A percentile compares a stretch with the other conserved stretches of the same genome.
Conservation (phyloP, 1,139 yeast species). For the Tardiomyces digboiensis region DNA sequence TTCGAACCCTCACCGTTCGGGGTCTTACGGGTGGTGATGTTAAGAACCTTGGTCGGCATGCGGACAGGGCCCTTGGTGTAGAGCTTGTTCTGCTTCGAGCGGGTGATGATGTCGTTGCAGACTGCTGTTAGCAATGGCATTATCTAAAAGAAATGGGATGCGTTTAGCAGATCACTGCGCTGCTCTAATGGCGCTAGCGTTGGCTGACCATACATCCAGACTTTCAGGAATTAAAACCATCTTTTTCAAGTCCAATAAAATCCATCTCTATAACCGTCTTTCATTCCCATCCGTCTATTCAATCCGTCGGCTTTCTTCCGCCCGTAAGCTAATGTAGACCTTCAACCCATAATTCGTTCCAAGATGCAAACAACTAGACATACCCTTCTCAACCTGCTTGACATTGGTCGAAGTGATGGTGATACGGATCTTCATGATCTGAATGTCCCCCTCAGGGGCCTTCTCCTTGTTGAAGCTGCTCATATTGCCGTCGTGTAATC, state of each 20-base stretch:
- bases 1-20: constrained; percentile 99
- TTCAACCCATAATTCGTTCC: too few species aligned
- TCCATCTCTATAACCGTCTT: too few species aligned
- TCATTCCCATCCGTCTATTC: too few species aligned
- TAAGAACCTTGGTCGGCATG: constrained; percentile 98
- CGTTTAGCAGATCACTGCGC: too few species aligned
- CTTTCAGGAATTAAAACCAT: too few species aligned
- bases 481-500: background rate
- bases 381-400: constrained; percentile 80
- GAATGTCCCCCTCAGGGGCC: constrained; percentile 75
- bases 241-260: too few species aligned
- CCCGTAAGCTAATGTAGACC: too few species aligned
- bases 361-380: too few species aligned
- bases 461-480: constrained; percentile 38
- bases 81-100: constrained; percentile 76
- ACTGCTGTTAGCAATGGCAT: constrained; percentile 31
- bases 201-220: too few species aligned
- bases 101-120: constrained; percentile 80
- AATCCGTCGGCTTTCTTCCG: too few species aligned
- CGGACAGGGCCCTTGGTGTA: constrained; percentile 94
- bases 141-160: too few species aligned
- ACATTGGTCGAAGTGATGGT: constrained; percentile 99
- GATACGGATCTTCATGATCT: constrained; percentile 97
- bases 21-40: constrained; percentile 99
- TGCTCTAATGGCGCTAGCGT: too few species aligned